Conservation (phyloP, 805 yeast species). For the Myxozyma sirexii region DNA sequence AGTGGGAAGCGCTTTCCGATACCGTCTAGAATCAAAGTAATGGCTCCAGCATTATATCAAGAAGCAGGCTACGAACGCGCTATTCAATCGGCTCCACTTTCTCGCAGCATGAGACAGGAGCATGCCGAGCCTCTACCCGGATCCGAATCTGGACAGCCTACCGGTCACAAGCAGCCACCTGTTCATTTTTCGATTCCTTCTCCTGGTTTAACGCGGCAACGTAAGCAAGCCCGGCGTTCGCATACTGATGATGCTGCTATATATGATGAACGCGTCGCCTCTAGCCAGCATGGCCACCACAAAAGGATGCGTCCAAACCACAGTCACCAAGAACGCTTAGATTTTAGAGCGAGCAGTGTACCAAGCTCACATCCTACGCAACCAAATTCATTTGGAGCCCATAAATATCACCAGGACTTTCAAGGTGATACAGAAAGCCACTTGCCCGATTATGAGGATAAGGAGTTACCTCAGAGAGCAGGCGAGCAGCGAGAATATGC, state of each 20-base stretch:
- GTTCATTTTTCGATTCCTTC: not conserved
- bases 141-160: not conserved
- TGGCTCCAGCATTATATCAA: slow-evolving; percentile 21
- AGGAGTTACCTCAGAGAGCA: no score
- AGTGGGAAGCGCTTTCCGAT: not conserved
- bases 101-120: not conserved
- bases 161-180: not conserved
- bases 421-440: no score
- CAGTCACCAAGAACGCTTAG: not conserved
- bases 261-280: not conserved
- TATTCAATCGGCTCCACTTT: slow-evolving; percentile 28
- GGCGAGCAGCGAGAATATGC: not conserved
- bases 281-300: not conserved
- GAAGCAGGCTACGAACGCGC: slow-evolving; percentile 30
- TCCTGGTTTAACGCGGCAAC: not conserved
- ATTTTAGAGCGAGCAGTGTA: not conserved
- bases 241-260: not conserved
- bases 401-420: no score
- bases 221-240: not conserved
- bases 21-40: slow-evolving; percentile 22
- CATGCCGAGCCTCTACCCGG: not conserved
- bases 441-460: not conserved
- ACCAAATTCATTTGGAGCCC: no score
- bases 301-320: not conserved
- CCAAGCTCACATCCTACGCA: not conserved